phyloP scores from a whole-genome alignment of 2,329 filamentous ascomycete genomes.

The Aspergillus aculeatus region DNA sequence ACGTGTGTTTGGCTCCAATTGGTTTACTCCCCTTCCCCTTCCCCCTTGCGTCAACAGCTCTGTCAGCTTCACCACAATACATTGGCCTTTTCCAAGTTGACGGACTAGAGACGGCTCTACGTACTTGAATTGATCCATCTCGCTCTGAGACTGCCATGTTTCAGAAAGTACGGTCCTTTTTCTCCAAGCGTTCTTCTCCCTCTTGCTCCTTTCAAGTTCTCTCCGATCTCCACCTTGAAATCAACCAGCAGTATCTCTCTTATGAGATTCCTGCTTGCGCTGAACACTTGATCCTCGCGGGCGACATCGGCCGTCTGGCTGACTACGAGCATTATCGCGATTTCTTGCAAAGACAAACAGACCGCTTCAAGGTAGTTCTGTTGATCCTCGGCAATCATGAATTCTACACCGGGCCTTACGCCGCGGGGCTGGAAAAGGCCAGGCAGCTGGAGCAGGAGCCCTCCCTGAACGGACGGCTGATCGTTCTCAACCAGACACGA shows the following conservation, averaged over 20 bases:
- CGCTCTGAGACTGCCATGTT: no score
- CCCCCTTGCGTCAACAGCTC: no score
- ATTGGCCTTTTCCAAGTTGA: no score
- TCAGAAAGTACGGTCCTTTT: no score
- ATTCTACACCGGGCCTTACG: no score
- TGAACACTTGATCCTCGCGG: conserved; percentile 24
- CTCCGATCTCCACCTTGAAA: conserved; percentile 33
- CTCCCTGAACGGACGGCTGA: conserved; percentile 24
- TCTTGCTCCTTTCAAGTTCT: conserved; percentile 24
- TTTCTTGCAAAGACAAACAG: conserved; percentile 25
- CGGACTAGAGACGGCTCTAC: no score
- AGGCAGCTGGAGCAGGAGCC: conserved; percentile 29
- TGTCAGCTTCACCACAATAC: no score
- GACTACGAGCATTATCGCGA: conserved; percentile 26
- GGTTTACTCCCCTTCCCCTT: no score
- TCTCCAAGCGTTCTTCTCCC: no score
- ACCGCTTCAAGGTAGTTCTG: conserved; percentile 22
- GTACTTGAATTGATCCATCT: no score
- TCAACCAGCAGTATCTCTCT: conserved; percentile 27
- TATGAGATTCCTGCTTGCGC: conserved; percentile 23
- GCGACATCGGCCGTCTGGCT: conserved; percentile 24
- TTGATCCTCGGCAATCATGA: conserved; percentile 28
- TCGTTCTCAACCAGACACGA: conserved; percentile 26
- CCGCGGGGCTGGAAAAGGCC: conserved; percentile 22
- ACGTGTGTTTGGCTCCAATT: no score